Evolutionary conservation across 805 yeast species (phyloP).

Genomic region (Tetrapisispora arboricola): DNA sequence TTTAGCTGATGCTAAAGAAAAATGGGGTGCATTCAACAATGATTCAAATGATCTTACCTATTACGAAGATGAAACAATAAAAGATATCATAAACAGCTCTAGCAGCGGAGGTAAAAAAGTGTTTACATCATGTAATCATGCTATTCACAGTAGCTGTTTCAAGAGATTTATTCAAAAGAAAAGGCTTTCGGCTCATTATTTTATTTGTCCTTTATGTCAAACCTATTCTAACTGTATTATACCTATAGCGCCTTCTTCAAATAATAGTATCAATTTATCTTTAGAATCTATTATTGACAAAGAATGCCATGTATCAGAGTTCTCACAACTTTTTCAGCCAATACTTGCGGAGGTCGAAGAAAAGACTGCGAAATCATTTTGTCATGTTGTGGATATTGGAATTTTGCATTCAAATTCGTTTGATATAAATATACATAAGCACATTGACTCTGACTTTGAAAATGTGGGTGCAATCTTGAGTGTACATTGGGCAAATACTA

Average conservation of each 20-base stretch:
- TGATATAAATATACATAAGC: slow-evolving; percentile 12
- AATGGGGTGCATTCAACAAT: slow-evolving; percentile 24
- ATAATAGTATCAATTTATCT: not conserved
- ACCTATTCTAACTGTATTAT: slow-evolving; percentile 39
- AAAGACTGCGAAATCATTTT: not conserved
- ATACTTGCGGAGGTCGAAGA: not conserved
- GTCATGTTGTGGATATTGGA: not conserved
- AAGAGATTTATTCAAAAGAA: slow-evolving; percentile 54
- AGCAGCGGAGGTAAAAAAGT: slow-evolving; percentile 23
- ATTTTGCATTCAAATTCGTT: slow-evolving; percentile 12
- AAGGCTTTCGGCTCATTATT: slow-evolving; percentile 48
- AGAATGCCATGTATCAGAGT: not conserved
- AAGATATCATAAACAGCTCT: slow-evolving; percentile 13
- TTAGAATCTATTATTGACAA: not conserved
- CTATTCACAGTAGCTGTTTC: slow-evolving; percentile 79
- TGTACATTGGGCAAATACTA: slow-evolving; percentile 27
- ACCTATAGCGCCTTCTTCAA: slow-evolving; percentile 13
- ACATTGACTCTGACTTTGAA: slow-evolving; percentile 9
- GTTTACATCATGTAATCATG: slow-evolving; percentile 84
- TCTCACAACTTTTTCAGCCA: slow-evolving; percentile 2
- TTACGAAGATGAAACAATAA: slow-evolving; percentile 13
- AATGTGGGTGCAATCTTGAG: slow-evolving; percentile 15
- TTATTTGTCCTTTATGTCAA: slow-evolving; percentile 90
- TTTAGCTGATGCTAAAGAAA: slow-evolving; percentile 21
- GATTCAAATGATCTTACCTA: slow-evolving; percentile 16